Percentiles rank a stretch among this genome's conserved stretches.
phyloP scores from a whole-genome alignment of 768 basidiomycete genomes.

The Tubosaeta brunneosetosa region DNA sequence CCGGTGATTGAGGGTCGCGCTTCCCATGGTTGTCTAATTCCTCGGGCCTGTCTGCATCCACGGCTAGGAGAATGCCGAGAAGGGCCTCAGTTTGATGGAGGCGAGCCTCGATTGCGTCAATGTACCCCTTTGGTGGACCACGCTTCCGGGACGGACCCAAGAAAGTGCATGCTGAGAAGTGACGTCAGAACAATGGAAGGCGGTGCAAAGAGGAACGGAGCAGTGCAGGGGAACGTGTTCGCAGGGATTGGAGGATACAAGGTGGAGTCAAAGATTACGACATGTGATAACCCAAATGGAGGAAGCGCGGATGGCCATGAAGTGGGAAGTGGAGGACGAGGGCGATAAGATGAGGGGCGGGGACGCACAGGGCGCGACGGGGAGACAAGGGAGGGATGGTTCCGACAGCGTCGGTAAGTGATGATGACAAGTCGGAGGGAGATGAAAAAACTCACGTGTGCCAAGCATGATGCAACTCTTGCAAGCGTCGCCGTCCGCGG shows the following conservation, averaged over 20 bases:
- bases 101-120: conserved; percentile 89
- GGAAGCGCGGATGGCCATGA: conserved; percentile 4
- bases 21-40: conserved; percentile 19
- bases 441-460: conserved; percentile 48
- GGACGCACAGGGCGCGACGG: neutral
- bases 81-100: conserved; percentile 89
- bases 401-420: conserved; percentile 12
- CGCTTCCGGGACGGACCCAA: conserved; percentile 77
- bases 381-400: conserved; percentile 4
- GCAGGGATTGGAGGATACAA: conserved; percentile 6
- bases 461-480: conserved; percentile 71
- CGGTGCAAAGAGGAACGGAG: neutral
- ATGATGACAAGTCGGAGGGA: neutral
- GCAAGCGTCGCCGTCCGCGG: conserved; percentile 57
- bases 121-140: conserved; percentile 91
- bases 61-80: conserved; percentile 71
- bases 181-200: conserved; percentile 9
- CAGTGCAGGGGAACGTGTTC: conserved; percentile 1
- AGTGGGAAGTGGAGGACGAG: neutral
- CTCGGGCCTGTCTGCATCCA: conserved; percentile 26
- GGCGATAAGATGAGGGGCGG: conserved; percentile 5
- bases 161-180: conserved; percentile 62
- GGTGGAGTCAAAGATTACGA: conserved; percentile 14
- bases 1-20: conserved; percentile 1
- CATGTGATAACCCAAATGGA: conserved; percentile 13